These are phyloP conservation scores for Gymnopus androsaceus DNA, from an alignment of 1,284 basidiomycete genomes.

Conservation along the genomic window DNA sequence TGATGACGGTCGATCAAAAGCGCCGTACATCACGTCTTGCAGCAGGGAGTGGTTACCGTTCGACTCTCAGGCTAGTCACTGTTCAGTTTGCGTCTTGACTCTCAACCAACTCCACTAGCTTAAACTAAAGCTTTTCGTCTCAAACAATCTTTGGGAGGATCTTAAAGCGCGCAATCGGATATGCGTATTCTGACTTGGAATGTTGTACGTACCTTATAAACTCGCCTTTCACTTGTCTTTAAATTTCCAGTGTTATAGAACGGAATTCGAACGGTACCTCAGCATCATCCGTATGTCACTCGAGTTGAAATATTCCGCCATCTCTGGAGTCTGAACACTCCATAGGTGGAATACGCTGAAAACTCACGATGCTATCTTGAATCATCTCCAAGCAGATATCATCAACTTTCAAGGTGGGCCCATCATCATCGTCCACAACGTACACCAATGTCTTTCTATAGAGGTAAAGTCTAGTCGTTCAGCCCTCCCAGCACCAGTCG, in stretches of 20 bases:
- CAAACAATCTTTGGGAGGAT: too few relatives aligned
- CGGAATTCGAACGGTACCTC: conserved; percentile 84
- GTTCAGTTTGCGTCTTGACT: too few relatives aligned
- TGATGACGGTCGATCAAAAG: too few relatives aligned
- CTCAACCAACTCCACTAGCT: too few relatives aligned
- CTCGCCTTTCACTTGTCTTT: conserved; percentile 3
- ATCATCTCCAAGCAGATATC: conserved; percentile 82
- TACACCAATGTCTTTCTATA: conserved; percentile 33
- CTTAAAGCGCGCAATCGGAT: too few relatives aligned
- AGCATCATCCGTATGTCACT: conserved; percentile 82
- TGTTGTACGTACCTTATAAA: conserved; percentile 40
- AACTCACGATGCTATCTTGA: conserved; percentile 74
- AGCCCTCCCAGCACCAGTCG: conserved; percentile 66
- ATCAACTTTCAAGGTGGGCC: conserved; percentile 87
- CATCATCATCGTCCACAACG: conserved; percentile 1
- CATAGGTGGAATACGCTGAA: conserved; percentile 83
- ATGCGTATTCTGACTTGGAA: conserved; percentile 59
- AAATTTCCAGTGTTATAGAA: conserved; percentile 63
- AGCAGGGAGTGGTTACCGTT: too few relatives aligned
- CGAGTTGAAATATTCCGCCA: neutral
- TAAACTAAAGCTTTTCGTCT: too few relatives aligned
- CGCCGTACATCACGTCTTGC: too few relatives aligned
- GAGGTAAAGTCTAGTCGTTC: conserved; percentile 86
- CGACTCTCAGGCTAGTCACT: too few relatives aligned
- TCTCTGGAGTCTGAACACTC: neutral